Conservation (phyloP, 1,284 basidiomycete genomes). For the Malassezia nana region DNA sequence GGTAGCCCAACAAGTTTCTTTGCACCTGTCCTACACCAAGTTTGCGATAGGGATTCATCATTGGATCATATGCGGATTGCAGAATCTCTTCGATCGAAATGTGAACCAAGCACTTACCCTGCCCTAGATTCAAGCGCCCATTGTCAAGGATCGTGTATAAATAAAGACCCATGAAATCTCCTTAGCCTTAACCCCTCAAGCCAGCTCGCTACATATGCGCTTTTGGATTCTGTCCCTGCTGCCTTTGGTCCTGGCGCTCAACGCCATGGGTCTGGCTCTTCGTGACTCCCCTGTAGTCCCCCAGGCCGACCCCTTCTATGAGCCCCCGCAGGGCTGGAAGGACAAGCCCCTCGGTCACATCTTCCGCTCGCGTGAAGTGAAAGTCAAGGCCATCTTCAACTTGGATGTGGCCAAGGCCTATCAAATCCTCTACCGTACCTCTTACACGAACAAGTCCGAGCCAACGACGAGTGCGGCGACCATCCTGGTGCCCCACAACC, state of each 20-base stretch:
- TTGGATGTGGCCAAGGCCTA: conserved; percentile 14
- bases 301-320: conserved; percentile 31
- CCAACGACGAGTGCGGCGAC: conserved; percentile 20
- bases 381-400: conserved; percentile 4
- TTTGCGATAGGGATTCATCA: too few species aligned
- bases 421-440: conserved; percentile 29
- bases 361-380: conserved; percentile 19
- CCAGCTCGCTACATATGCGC: background rate
- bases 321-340: conserved; percentile 17
- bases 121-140: too few species aligned
- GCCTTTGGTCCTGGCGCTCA: background rate
- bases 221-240: background rate
- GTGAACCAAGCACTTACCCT: too few species aligned
- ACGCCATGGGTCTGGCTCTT: background rate
- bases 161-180: too few species aligned
- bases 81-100: too few species aligned
- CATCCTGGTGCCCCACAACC: conserved; percentile 23
- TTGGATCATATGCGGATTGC: too few species aligned
- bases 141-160: background rate
- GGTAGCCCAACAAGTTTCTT: too few species aligned
- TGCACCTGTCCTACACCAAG: too few species aligned
- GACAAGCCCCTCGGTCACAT: conserved; percentile 23
- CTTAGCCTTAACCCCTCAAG: too few species aligned
- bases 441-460: background rate
- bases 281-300: background rate